Conservation (phyloP, 495 filamentous ascomycete genomes). For the Paragyromitra xinjiangensis region DNA sequence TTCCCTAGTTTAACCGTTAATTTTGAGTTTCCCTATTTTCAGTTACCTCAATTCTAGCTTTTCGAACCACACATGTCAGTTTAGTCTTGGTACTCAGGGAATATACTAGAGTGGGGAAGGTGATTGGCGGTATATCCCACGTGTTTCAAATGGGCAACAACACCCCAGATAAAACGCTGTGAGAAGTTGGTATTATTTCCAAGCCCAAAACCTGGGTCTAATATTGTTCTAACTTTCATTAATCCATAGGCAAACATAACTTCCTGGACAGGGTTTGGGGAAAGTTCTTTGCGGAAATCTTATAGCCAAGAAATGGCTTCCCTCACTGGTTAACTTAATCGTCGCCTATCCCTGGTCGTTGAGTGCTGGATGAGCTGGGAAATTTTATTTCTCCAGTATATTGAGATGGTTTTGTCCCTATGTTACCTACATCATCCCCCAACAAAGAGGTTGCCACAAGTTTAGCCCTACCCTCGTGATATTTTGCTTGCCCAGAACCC, state of each 20-base stretch:
- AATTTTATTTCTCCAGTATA: no score
- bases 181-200: no score
- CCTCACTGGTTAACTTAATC: no score
- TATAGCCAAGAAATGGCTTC: no score
- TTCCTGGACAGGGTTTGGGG: no score
- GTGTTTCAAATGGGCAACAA: not conserved
- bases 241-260: no score
- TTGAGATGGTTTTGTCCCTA: not conserved
- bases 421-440: not conserved
- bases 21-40: not conserved
- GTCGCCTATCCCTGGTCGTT: no score
- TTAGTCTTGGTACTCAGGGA: not conserved
- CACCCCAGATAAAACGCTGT: no score
- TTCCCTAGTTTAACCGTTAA: slow-evolving; percentile 7
- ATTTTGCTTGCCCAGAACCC: slow-evolving; percentile 3
- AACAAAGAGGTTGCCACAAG: not conserved
- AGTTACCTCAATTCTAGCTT: not conserved
- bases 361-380: no score
- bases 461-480: slow-evolving; percentile 12
- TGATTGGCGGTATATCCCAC: not conserved
- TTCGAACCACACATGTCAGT: not conserved
- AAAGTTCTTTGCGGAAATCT: no score
- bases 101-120: slow-evolving; percentile 2
- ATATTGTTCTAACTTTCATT: no score
- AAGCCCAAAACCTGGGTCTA: no score